phyloP scores from a whole-genome alignment of 108 stramenopile species.

The Pseudonitzschia multistriata region DNA sequence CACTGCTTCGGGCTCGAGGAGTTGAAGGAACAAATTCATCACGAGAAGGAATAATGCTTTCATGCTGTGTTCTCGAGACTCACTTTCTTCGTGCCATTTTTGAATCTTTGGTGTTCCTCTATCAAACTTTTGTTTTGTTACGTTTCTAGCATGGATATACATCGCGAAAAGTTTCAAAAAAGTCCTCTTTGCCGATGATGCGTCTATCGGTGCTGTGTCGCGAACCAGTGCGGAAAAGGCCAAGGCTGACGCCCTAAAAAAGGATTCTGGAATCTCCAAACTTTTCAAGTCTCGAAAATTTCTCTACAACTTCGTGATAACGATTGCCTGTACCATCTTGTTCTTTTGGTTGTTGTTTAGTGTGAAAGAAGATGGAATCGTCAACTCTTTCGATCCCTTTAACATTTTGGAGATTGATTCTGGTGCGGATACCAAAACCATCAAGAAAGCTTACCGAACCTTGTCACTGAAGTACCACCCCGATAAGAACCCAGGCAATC shows the following conservation, averaged over 20 bases:
- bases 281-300: constrained; percentile 59
- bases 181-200: constrained; percentile 69
- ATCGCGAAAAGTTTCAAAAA: constrained; percentile 56
- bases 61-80: neutral
- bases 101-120: too few species aligned
- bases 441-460: constrained; percentile 88
- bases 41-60: neutral
- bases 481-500: constrained; percentile 92
- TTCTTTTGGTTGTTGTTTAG: constrained; percentile 64
- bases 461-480: constrained; percentile 90
- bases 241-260: constrained; percentile 82
- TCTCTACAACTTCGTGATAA: constrained; percentile 66
- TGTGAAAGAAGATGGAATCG: constrained; percentile 78
- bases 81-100: constrained; percentile 15
- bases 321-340: constrained; percentile 56
- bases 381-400: constrained; percentile 94
- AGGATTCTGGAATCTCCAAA: constrained; percentile 58
- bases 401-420: constrained; percentile 80
- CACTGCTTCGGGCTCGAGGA: too few species aligned
- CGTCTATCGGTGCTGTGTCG: constrained; percentile 76
- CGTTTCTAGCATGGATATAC: constrained; percentile 72
- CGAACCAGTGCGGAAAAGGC: constrained; percentile 82
- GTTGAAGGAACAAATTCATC: too few species aligned
- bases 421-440: constrained; percentile 71
- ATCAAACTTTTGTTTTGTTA: neutral